Evolutionary conservation across 192 early-diverging fungal genomes (phyloP), one percentile per base, ranked within the genome.

Genomic region (Dissophora globulifera): DNA sequence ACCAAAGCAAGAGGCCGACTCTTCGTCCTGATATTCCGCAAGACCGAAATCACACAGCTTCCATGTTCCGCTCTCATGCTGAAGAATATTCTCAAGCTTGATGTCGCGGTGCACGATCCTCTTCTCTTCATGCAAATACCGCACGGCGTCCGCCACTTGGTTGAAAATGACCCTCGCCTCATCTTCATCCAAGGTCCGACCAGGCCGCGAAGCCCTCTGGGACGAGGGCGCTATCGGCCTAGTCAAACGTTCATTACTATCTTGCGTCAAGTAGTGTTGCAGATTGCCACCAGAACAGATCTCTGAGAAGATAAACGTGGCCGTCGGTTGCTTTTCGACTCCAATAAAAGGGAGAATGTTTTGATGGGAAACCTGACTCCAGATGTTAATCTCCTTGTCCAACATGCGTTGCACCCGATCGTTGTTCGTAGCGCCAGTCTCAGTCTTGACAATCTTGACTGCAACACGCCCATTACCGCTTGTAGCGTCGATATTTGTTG

Each of bases 41-140:
- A 95, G 69, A 10, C 95, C 95, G 82, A 98, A 98, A 65, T 98
- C 96, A 41, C 90, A 91, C 17, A 98, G 76, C 80, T 96, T 97
- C 65, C 92, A 81, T 13, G 78, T 79, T 9, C 80, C 82, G 17
- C 86, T 51, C 47, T 83, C 83, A 58, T 87, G 89, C 19, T 93
- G 81, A 31, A 96, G 80, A 22, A 97, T 81, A 69, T 97, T 98
- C 60, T 98, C 96, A 20, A 93, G 85, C 72, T 98, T 98, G 59
- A 98, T 82, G 70, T 98, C 96, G 9, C 92, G 85, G 79, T 98
- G 96, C 10, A 86, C 86, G 51, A 94, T 83, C 19, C 88, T 85
- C 40, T 86, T 83, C 56, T 88, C 81, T 40, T 82, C 57, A 80
- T 99, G 97, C 61, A 98, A 54, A 69, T 99, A 96, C 16, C 83